Evolutionary conservation across 2,329 filamentous ascomycete genomes (phyloP).

Genomic region (Tympanopsis confertula): DNA sequence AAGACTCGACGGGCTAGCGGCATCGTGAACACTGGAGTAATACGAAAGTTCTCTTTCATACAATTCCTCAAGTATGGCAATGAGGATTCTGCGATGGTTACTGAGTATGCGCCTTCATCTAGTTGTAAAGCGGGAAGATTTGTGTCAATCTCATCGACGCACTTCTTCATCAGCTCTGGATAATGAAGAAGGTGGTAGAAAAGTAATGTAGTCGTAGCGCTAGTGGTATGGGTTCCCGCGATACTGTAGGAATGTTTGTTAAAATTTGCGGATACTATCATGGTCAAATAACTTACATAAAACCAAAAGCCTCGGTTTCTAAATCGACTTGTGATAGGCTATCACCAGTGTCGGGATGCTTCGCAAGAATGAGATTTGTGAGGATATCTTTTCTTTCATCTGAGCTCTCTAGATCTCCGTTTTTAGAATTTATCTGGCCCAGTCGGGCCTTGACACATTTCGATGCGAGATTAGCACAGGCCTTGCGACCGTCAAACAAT

Average conservation of each 20-base stretch:
- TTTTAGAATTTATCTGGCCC: constrained; percentile 2
- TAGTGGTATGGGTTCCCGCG: constrained; percentile 19
- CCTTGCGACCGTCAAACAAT: constrained; percentile 11
- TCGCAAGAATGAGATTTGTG: constrained; percentile 20
- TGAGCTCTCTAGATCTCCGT: neutral
- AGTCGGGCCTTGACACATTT: constrained; percentile 8
- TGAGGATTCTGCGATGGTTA: constrained; percentile 9
- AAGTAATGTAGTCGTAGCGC: constrained; percentile 14
- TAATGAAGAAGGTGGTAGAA: constrained; percentile 18
- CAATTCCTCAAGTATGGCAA: constrained; percentile 14
- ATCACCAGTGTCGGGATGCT: constrained; percentile 20
- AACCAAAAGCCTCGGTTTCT: constrained; percentile 21
- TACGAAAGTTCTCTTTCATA: constrained; percentile 18
- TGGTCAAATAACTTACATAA: constrained; percentile 21
- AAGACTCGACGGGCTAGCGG: constrained; percentile 15
- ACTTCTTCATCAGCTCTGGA: constrained; percentile 10
- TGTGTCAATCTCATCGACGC: constrained; percentile 10
- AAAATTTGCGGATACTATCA: too few relatives aligned
- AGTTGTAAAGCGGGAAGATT: constrained; percentile 2
- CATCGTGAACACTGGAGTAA: constrained; percentile 20
- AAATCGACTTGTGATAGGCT: constrained; percentile 15
- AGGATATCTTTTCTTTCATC: constrained; percentile 17
- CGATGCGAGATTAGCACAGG: constrained; percentile 7
- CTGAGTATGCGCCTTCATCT: constrained; percentile 10
- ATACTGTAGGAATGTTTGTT: too few relatives aligned